Conservation (phyloP, 768 basidiomycete species). For the Kwoniella shandongensis region DNA sequence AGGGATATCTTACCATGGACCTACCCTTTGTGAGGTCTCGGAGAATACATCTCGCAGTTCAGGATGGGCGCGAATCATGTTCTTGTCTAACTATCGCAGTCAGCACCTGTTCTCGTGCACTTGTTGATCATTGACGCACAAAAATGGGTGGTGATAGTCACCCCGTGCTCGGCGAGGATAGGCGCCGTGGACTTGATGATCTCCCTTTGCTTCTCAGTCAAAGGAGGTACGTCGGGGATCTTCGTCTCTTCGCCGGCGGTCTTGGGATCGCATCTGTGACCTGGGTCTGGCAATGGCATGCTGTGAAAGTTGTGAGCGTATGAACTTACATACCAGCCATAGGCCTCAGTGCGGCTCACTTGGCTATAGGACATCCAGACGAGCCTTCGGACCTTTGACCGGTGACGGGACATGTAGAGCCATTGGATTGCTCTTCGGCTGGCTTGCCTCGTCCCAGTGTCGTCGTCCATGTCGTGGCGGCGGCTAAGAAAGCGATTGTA, state of each 20-base stretch:
- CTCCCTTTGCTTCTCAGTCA: constrained; percentile 15
- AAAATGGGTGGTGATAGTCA: constrained; percentile 18
- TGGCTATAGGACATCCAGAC: constrained; percentile 13
- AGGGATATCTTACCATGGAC: background rate
- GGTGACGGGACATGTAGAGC: constrained; percentile 10
- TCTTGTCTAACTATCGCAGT: constrained; percentile 4
- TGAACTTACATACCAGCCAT: no score
- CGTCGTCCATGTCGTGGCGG: constrained; percentile 11
- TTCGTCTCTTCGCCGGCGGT: constrained; percentile 2
- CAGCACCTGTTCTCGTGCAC: background rate
- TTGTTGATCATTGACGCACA: no score
- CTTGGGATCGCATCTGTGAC: constrained; percentile 10
- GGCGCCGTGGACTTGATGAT: constrained; percentile 16
- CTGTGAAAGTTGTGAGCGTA: no score
- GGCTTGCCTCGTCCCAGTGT: background rate
- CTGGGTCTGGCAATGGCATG: constrained; percentile 12
- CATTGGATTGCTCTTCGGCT: background rate
- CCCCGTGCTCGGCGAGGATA: constrained; percentile 16
- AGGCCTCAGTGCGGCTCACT: constrained; percentile 7
- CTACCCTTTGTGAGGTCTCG: constrained; percentile 12
- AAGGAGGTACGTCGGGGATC: constrained; percentile 16
- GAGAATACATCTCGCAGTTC: constrained; percentile 17
- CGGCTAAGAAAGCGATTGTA: constrained; percentile 14
- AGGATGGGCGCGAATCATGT: constrained; percentile 18
- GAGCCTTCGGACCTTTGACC: constrained; percentile 7